Percentiles rank a stretch among this genome's conserved stretches.
These are phyloP conservation scores for Rusavskia elegans DNA, from an alignment of 495 filamentous ascomycete species.

Conservation along the genomic window DNA sequence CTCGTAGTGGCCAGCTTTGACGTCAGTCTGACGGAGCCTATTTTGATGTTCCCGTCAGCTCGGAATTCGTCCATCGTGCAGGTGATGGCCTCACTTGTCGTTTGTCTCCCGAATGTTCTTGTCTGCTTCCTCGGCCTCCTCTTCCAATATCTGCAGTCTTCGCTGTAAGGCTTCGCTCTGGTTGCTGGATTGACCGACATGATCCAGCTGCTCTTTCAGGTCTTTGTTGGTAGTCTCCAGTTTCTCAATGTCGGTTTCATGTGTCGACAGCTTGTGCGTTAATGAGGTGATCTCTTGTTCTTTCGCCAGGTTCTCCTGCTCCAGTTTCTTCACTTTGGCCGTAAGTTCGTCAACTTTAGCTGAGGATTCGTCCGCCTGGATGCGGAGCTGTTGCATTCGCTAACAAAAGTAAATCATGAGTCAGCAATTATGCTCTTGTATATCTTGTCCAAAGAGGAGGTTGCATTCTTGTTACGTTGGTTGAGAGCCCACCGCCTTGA, in stretches of 20 bases:
- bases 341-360: constrained; percentile 74
- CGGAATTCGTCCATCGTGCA: neutral
- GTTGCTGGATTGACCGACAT: constrained; percentile 55
- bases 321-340: constrained; percentile 68
- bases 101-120: constrained; percentile 89
- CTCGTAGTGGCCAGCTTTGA: constrained; percentile 98
- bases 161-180: constrained; percentile 82
- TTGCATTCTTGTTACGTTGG: too few relatives aligned
- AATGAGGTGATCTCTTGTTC: constrained; percentile 97
- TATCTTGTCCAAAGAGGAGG: too few relatives aligned
- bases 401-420: constrained; percentile 18
- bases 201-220: constrained; percentile 59
- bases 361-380: constrained; percentile 73
- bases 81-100: constrained; percentile 53
- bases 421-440: too few relatives aligned
- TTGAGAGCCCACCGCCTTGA: too few relatives aligned
- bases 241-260: constrained; percentile 87
- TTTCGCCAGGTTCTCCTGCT: constrained; percentile 90
- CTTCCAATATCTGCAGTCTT: constrained; percentile 87
- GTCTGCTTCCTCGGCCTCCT: constrained; percentile 92
- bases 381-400: constrained; percentile 87
- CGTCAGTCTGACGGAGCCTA: constrained; percentile 95
- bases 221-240: constrained; percentile 61
- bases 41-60: neutral
- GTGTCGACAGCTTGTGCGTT: constrained; percentile 72